Conservation (phyloP, 2,329 filamentous ascomycete genomes). For the Harringtonia aguacate region DNA sequence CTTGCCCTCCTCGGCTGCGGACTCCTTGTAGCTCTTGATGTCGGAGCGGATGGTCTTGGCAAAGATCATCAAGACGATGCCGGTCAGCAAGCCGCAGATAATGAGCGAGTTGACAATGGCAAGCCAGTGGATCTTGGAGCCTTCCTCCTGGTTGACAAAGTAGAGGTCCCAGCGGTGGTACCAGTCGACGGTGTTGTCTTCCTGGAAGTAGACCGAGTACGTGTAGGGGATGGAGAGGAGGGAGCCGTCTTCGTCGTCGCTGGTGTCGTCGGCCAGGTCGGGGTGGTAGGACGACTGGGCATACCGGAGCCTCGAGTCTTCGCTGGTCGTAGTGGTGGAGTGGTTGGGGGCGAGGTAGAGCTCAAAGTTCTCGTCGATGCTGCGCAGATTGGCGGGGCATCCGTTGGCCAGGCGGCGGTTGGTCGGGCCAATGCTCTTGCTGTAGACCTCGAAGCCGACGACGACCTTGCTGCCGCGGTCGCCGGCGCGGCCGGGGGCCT, state of each 20-base stretch:
- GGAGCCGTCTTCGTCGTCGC: slow-evolving; percentile 51
- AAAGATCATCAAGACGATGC: slow-evolving; percentile 71
- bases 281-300: slow-evolving; percentile 49
- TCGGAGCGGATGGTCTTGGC: slow-evolving; percentile 69
- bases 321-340: slow-evolving; percentile 41
- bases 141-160: slow-evolving; percentile 79
- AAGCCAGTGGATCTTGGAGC: slow-evolving; percentile 74
- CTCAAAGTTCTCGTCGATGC: slow-evolving; percentile 54
- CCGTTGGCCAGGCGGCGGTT: slow-evolving; percentile 51
- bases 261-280: slow-evolving; percentile 39
- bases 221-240: slow-evolving; percentile 70
- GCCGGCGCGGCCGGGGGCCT: slow-evolving; percentile 57
- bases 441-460: slow-evolving; percentile 82
- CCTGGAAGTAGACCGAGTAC: slow-evolving; percentile 83
- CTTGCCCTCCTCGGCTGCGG: slow-evolving; percentile 56
- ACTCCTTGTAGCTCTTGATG: slow-evolving; percentile 63
- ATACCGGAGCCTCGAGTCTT: slow-evolving; percentile 31
- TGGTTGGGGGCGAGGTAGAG: slow-evolving; percentile 55
- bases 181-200: slow-evolving; percentile 75
- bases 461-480: slow-evolving; percentile 66
- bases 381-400: slow-evolving; percentile 57
- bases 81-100: slow-evolving; percentile 69
- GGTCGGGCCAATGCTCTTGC: slow-evolving; percentile 63
- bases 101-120: slow-evolving; percentile 81
- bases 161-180: slow-evolving; percentile 78